Evolutionary conservation across 164 flowering plant genomes (phyloP).

Genomic region (Magnolia officinalis): DNA sequence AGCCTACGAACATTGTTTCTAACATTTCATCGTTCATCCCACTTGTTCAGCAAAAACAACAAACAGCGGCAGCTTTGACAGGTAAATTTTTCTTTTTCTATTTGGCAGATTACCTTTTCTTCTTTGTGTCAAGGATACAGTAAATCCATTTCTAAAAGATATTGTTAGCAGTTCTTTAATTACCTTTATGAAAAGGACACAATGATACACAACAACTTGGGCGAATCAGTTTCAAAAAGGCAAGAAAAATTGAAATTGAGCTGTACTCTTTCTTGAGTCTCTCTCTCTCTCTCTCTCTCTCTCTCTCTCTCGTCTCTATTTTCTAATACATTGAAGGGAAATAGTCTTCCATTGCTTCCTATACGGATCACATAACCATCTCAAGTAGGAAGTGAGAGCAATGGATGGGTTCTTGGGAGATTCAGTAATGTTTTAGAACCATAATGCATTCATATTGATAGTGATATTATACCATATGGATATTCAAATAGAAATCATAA

Average conservation of each 20-base stretch:
- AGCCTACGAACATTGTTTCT: slow-evolving; percentile 67
- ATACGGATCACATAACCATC: neutral
- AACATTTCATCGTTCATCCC: slow-evolving; percentile 72
- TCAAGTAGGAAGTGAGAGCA: neutral
- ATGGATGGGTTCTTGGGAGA: neutral
- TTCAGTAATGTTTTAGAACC: no score
- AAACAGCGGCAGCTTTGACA: slow-evolving; percentile 35
- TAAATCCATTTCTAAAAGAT: neutral
- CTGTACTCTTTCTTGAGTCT: neutral
- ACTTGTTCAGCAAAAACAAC: slow-evolving; percentile 65
- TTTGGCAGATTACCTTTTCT: neutral
- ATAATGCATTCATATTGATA: neutral
- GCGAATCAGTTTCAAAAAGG: neutral
- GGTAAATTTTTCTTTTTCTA: slow-evolving; percentile 34
- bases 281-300: neutral
- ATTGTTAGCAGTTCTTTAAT: no score
- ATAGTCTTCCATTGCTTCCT: neutral
- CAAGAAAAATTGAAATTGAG: neutral
- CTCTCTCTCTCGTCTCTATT: no score
- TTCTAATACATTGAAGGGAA: neutral
- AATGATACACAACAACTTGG: neutral
- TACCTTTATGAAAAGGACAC: neutral
- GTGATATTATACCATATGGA: neutral
- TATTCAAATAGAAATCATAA: no score
- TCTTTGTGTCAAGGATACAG: neutral